These are phyloP conservation scores for Agrocybe praecox DNA, from an alignment of 768 basidiomycete genomes.

Conservation along the genomic window DNA sequence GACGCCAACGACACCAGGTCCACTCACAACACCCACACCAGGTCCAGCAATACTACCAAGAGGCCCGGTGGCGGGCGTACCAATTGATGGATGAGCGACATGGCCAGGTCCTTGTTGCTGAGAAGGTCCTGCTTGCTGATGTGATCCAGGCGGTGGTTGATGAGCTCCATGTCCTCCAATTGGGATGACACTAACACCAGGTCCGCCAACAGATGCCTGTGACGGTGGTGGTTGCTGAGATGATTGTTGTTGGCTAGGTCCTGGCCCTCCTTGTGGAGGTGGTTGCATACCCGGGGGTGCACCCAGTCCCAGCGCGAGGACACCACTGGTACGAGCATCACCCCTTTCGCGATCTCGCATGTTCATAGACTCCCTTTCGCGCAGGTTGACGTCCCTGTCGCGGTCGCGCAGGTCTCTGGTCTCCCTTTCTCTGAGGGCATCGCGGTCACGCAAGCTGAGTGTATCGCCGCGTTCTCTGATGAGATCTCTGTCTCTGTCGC, in stretches of 20 bases:
- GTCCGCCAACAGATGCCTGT: background rate
- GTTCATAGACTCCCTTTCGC: no score
- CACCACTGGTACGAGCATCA: no score
- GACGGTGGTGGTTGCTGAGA: background rate
- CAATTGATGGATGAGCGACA: background rate
- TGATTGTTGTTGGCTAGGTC: background rate
- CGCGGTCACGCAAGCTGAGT: background rate
- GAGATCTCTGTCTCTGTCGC: slow-evolving; percentile 4
- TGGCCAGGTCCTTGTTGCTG: background rate
- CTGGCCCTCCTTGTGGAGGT: background rate
- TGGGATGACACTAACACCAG: background rate
- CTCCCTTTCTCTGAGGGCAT: slow-evolving; percentile 1
- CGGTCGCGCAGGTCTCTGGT: slow-evolving; percentile 7
- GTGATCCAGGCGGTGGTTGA: background rate
- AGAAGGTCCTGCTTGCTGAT: background rate
- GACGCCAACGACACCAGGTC: background rate
- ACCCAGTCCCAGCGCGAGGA: background rate
- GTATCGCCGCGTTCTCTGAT: slow-evolving; percentile 4
- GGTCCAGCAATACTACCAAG: no score
- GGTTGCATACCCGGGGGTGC: background rate
- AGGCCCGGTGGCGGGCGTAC: background rate
- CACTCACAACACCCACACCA: background rate
- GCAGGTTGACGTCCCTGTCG: background rate
- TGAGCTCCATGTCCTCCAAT: background rate
- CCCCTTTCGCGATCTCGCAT: background rate